Evolutionary conservation across 2,329 filamentous ascomycete species (phyloP).

Genomic region (Diaporthe humulicola): DNA sequence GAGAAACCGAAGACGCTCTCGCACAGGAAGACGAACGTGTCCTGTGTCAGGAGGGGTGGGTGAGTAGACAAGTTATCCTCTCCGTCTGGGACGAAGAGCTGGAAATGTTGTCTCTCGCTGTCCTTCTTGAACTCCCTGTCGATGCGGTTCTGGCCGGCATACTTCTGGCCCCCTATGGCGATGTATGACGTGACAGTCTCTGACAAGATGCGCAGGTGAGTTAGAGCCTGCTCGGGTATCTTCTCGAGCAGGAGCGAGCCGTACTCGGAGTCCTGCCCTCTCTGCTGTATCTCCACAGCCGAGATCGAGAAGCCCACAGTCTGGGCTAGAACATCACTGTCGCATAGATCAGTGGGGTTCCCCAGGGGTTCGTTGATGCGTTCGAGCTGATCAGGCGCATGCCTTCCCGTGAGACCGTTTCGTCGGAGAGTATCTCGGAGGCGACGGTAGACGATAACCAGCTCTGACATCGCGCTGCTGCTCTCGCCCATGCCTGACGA

Average conservation of each 20-base stretch:
- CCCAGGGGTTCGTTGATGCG: conserved; percentile 44
- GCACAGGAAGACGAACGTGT: conserved; percentile 84
- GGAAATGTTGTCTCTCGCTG: conserved; percentile 79
- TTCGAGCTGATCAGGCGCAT: conserved; percentile 49
- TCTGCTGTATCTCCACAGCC: conserved; percentile 90
- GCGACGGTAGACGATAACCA: conserved; percentile 72
- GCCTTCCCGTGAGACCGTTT: conserved; percentile 63
- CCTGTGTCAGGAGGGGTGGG: conserved; percentile 73
- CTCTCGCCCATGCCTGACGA: conserved; percentile 43
- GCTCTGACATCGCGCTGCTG: conserved; percentile 61
- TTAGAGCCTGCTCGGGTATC: conserved; percentile 85
- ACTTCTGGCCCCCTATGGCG: conserved; percentile 78
- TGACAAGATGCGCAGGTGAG: conserved; percentile 87
- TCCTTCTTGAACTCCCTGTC: conserved; percentile 76
- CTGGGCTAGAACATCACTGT: conserved; percentile 72
- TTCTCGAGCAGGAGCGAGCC: conserved; percentile 84
- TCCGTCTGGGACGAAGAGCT: conserved; percentile 74
- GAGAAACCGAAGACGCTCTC: conserved; percentile 81
- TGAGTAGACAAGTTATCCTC: neutral
- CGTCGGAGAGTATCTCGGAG: conserved; percentile 69
- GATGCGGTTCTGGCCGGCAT: conserved; percentile 70
- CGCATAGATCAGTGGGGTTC: conserved; percentile 60
- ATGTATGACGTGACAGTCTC: conserved; percentile 92
- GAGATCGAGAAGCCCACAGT: conserved; percentile 88
- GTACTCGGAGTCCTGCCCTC: conserved; percentile 81